Evolutionary conservation across 2,329 filamentous ascomycete genomes (phyloP).

Genomic region (Exophiala alcalophila): DNA sequence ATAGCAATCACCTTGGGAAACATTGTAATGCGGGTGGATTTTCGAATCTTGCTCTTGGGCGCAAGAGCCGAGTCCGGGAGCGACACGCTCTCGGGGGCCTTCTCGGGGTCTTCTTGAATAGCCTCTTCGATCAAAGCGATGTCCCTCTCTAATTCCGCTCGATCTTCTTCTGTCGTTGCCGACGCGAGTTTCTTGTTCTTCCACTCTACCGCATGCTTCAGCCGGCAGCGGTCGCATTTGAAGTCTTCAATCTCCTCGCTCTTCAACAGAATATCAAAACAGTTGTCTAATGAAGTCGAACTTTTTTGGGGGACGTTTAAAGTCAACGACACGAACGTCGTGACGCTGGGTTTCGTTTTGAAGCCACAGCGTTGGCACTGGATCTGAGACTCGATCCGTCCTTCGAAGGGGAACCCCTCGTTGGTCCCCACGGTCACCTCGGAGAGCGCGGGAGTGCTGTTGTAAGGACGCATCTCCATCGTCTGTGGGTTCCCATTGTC

Average conservation of each 20-base stretch:
- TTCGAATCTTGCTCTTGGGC: slow-evolving; percentile 79
- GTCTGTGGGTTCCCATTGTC: slow-evolving; percentile 32
- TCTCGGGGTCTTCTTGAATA: slow-evolving; percentile 78
- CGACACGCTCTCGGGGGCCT: slow-evolving; percentile 65
- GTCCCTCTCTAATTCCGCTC: slow-evolving; percentile 52
- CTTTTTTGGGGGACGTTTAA: slow-evolving; percentile 82
- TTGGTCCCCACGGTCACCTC: slow-evolving; percentile 41
- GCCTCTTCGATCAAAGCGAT: slow-evolving; percentile 66
- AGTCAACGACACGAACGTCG: slow-evolving; percentile 87
- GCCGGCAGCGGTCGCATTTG: slow-evolving; percentile 86
- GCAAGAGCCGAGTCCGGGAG: slow-evolving; percentile 72
- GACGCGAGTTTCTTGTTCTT: slow-evolving; percentile 60
- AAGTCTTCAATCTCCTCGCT: slow-evolving; percentile 96
- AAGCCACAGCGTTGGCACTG: slow-evolving; percentile 89
- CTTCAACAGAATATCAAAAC: slow-evolving; percentile 92
- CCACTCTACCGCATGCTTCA: slow-evolving; percentile 71
- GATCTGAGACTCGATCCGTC: slow-evolving; percentile 88
- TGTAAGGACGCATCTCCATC: slow-evolving; percentile 37
- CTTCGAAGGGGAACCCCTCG: slow-evolving; percentile 86
- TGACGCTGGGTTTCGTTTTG: slow-evolving; percentile 77
- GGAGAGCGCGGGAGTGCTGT: slow-evolving; percentile 32
- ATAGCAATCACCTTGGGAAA: slow-evolving; percentile 91
- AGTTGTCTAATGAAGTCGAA: slow-evolving; percentile 77
- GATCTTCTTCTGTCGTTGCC: slow-evolving; percentile 54
- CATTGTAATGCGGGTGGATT: slow-evolving; percentile 78